phyloP scores from a whole-genome alignment of 2,329 filamentous ascomycete species.

The Aspergillus tamarii region DNA sequence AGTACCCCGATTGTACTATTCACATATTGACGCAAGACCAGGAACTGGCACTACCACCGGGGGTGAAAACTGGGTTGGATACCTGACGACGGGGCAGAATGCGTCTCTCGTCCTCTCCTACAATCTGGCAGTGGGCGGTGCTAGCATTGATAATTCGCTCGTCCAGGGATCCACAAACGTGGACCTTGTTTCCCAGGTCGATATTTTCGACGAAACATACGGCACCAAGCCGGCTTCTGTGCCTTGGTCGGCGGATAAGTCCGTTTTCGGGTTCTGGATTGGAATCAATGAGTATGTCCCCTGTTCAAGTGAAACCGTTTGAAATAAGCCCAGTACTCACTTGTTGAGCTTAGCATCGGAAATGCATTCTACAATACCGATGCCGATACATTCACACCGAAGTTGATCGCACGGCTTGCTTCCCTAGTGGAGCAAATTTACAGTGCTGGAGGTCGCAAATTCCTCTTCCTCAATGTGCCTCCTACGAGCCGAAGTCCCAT shows the following conservation, averaged over 20 bases:
- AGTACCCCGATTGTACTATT: not conserved
- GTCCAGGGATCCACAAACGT: conserved; percentile 54
- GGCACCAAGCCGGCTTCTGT: conserved; percentile 32
- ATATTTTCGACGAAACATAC: conserved; percentile 48
- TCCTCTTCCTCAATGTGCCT: conserved; percentile 63
- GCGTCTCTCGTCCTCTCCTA: conserved; percentile 53
- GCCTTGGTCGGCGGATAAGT: conserved; percentile 30
- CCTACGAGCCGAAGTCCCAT: conserved; percentile 40
- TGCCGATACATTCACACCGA: conserved; percentile 33
- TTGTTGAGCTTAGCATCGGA: conserved; percentile 25
- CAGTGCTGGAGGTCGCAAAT: conserved; percentile 58
- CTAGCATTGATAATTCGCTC: conserved; percentile 56
- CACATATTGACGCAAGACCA: conserved; percentile 31
- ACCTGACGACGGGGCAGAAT: conserved; percentile 53
- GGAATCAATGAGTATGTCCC: conserved; percentile 37
- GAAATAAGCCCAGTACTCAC: not conserved
- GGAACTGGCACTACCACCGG: conserved; percentile 53
- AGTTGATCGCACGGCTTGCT: conserved; percentile 51
- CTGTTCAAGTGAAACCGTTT: not conserved
- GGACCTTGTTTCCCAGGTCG: conserved; percentile 54
- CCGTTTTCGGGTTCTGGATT: conserved; percentile 39
- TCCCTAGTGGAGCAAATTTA: conserved; percentile 53
- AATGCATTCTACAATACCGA: conserved; percentile 33
- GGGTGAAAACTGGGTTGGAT: conserved; percentile 58
- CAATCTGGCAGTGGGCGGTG: conserved; percentile 60